phyloP scores from a whole-genome alignment of 2,329 filamentous ascomycete genomes.

The Albifimbria verrucaria region DNA sequence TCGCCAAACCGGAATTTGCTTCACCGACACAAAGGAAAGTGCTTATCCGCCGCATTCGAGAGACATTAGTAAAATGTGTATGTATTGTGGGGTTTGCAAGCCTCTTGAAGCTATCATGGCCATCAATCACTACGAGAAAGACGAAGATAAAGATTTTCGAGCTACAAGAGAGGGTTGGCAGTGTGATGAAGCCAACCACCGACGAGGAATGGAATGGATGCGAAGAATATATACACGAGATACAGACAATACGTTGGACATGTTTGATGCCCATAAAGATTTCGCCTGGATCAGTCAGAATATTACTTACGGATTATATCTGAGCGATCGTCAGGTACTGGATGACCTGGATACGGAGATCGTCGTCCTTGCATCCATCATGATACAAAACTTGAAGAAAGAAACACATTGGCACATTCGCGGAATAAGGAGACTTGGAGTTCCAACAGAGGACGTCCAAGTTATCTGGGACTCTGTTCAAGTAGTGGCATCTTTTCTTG shows the following conservation, averaged over 20 bases:
- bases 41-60: constrained; percentile 50
- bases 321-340: constrained; percentile 53
- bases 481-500: not conserved
- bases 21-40: constrained; percentile 40
- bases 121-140: constrained; percentile 46
- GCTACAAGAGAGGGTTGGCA: constrained; percentile 56
- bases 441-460: not conserved
- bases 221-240: constrained; percentile 54
- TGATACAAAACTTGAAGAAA: constrained; percentile 52
- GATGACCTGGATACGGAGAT: constrained; percentile 53
- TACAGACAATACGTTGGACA: constrained; percentile 25
- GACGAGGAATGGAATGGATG: constrained; percentile 53
- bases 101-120: constrained; percentile 57
- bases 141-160: constrained; percentile 55
- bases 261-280: constrained; percentile 32
- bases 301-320: constrained; percentile 57
- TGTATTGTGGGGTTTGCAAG: constrained; percentile 60
- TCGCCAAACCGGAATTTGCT: constrained; percentile 40
- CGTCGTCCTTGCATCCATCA: constrained; percentile 50
- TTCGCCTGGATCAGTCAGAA: constrained; percentile 49
- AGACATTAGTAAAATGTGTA: constrained; percentile 57
- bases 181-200: constrained; percentile 50
- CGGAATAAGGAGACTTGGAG: not conserved
- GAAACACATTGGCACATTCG: constrained; percentile 51
- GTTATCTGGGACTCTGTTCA: not conserved